phyloP scores from a whole-genome alignment of 2,329 filamentous ascomycete genomes.

The Curvularia eragrostidis region DNA sequence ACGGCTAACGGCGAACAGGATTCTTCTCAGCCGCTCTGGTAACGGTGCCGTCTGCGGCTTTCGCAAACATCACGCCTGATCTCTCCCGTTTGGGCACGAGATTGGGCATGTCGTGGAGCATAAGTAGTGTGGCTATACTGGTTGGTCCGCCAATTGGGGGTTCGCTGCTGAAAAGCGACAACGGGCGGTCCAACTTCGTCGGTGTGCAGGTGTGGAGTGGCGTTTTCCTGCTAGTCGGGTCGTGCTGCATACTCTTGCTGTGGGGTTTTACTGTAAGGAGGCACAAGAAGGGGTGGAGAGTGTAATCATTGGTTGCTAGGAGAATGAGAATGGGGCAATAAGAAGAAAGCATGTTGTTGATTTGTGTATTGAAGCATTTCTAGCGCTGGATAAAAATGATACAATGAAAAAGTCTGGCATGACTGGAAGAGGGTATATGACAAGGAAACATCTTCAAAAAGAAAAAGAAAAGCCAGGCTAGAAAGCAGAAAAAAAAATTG shows the following conservation, averaged over 20 bases:
- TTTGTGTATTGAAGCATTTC: not conserved
- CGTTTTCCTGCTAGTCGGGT: constrained; percentile 41
- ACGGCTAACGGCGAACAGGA: constrained; percentile 24
- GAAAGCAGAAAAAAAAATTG: not conserved
- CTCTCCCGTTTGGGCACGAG: constrained; percentile 45
- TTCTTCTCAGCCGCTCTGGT: constrained; percentile 50
- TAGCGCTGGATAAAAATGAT: not conserved
- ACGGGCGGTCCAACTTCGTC: constrained; percentile 37
- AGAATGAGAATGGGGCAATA: not conserved
- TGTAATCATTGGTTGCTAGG: constrained; percentile 19
- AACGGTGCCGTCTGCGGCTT: constrained; percentile 46
- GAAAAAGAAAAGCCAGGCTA: not conserved
- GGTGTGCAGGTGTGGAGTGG: constrained; percentile 48
- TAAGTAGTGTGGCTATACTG: constrained; percentile 44
- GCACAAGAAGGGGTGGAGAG: constrained; percentile 41
- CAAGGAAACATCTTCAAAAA: not conserved
- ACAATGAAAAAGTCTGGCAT: not conserved
- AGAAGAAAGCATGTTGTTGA: not conserved
- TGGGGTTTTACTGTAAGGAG: constrained; percentile 34
- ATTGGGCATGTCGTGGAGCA: constrained; percentile 48
- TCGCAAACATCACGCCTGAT: constrained; percentile 48
- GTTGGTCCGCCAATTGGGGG: constrained; percentile 49
- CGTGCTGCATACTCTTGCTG: constrained; percentile 34
- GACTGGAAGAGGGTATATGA: not conserved
- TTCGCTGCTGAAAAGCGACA: constrained; percentile 34